Base-by-base conservation (phyloP, 345 rosid genomes). In the Melastoma malabathricum region DNA sequence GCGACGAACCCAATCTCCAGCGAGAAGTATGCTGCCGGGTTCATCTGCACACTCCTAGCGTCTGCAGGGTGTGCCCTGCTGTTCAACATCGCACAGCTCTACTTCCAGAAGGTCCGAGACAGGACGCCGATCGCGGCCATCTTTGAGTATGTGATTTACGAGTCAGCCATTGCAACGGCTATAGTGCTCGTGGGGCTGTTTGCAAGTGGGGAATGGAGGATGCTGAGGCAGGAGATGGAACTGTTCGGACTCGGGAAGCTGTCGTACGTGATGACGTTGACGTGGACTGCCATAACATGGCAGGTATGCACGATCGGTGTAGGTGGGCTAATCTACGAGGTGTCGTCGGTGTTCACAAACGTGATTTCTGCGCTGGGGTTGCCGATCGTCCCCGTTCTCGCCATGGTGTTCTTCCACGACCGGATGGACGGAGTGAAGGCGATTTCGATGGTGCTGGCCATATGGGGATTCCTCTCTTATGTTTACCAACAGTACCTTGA, bases 401-500 rank as follows among this genome's bases (percentile, higher is more conserved):
- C 83, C 14, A 75, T 74, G 23, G 63, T 76, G 17, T 59, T 74
- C 44, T 76, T 76, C 46, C 53, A 54, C 18, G 89, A 84, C 59
- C 60, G 62, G 55, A 76, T 84, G 83, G 69, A 71, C 38, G 85
- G 80, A 13, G 53, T 81, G 10, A 87, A 87, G 67, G 77, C 51
- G 15, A 73, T 77, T 44, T 63, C 90, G 16, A 69, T 87, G 82
- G 57, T 68, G 47, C 48, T 84, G 59, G 89, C 85, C 17, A 41
- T 74, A 5, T 79, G 89, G 96, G 96, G 85, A 10, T 77, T 79
- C 45, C 6, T 65, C 52, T 81, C 78, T 2, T 76, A 59, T 22
- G 68, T 64, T 14, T 84, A 76, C 61, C 93, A 81, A 66, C 83
- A 80, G 3, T 72, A 80, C 58, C 61, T 78, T 0, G 87, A 80